phyloP scores from a whole-genome alignment of 1,139 yeast species.

The Lodderomyces margitis region DNA sequence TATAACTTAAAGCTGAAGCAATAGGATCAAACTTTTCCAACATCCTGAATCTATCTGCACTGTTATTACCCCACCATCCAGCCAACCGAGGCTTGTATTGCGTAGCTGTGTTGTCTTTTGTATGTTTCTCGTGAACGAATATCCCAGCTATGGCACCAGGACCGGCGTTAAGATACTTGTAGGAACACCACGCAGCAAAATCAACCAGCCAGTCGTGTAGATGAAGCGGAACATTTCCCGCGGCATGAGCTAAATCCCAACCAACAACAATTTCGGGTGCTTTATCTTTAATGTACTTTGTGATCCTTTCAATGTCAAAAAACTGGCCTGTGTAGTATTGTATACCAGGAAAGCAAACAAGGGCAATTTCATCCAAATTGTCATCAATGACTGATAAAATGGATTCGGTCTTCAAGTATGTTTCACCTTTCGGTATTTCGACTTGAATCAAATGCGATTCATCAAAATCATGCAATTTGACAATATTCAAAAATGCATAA shows the following conservation, averaged over 20 bases:
- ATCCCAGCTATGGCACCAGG: slow-evolving; percentile 92
- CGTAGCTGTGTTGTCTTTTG: slow-evolving; percentile 29
- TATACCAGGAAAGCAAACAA: slow-evolving; percentile 81
- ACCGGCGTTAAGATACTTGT: slow-evolving; percentile 87
- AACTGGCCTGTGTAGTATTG: slow-evolving; percentile 92
- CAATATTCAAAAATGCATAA: slow-evolving; percentile 80
- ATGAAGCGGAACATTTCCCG: slow-evolving; percentile 73
- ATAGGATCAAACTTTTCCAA: slow-evolving; percentile 75
- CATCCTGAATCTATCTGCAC: slow-evolving; percentile 73
- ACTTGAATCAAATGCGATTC: slow-evolving; percentile 65
- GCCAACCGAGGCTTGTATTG: slow-evolving; percentile 67
- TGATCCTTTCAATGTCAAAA: slow-evolving; percentile 70
- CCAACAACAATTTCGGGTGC: slow-evolving; percentile 62
- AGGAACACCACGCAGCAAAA: slow-evolving; percentile 93
- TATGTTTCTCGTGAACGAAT: slow-evolving; percentile 60
- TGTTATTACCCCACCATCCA: slow-evolving; percentile 97
- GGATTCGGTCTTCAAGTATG: slow-evolving; percentile 59
- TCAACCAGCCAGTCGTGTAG: slow-evolving; percentile 90
- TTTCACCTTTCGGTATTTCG: slow-evolving; percentile 55
- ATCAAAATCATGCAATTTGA: slow-evolving; percentile 57
- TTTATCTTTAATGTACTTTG: slow-evolving; percentile 45
- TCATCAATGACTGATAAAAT: slow-evolving; percentile 56
- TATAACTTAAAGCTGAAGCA: slow-evolving; percentile 77
- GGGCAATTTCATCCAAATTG: slow-evolving; percentile 62
- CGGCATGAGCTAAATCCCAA: slow-evolving; percentile 97